Evolutionary conservation across 2,329 filamentous ascomycete species (phyloP).

Genomic region (Cadophora sp.): DNA sequence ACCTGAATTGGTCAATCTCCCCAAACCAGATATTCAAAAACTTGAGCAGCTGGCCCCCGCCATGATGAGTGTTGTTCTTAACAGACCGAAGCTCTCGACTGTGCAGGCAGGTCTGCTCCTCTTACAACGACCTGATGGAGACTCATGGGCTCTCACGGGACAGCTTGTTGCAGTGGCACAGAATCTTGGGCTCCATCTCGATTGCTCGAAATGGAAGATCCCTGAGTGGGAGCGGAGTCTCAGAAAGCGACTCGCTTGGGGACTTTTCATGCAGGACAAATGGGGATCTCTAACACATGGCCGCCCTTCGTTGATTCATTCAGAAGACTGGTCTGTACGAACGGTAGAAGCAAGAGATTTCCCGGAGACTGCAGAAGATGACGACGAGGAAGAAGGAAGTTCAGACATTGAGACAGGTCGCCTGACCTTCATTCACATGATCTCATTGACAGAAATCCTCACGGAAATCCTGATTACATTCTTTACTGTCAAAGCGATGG

Average conservation of each 20-base stretch:
- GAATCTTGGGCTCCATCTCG: constrained; percentile 64
- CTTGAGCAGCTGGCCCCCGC: constrained; percentile 51
- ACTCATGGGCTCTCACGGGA: constrained; percentile 47
- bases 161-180: constrained; percentile 61
- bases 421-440: constrained; percentile 57
- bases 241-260: constrained; percentile 69
- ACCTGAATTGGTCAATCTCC: constrained; percentile 55
- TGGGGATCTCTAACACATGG: constrained; percentile 66
- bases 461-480: constrained; percentile 57
- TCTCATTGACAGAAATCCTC: constrained; percentile 58
- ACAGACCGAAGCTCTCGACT: constrained; percentile 59
- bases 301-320: constrained; percentile 61
- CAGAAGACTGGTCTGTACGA: constrained; percentile 61
- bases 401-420: constrained; percentile 54
- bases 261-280: constrained; percentile 69
- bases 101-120: constrained; percentile 61
- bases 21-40: constrained; percentile 51
- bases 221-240: constrained; percentile 68
- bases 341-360: constrained; percentile 54
- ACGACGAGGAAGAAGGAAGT: constrained; percentile 45
- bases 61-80: constrained; percentile 55
- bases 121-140: constrained; percentile 50
- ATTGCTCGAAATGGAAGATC: constrained; percentile 67
- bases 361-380: constrained; percentile 42
- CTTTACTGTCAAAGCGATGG: constrained; percentile 48